Conservation (phyloP, 192 early-diverging fungal genomes). For the Lunasporangiospora selenospora region DNA sequence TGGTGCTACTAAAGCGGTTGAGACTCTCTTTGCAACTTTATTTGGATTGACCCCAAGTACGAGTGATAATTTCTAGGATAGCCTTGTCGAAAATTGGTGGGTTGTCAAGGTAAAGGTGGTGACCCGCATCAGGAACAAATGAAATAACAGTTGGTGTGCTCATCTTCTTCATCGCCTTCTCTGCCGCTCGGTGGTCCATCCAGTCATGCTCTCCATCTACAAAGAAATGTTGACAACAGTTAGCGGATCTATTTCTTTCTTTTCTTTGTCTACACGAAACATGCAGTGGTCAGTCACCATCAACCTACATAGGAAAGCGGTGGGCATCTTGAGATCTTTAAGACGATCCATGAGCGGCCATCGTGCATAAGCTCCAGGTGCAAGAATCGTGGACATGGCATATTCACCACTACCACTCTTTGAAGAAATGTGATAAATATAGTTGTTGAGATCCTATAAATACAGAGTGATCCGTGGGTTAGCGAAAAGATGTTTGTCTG, state of each 20-base stretch:
- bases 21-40: background rate
- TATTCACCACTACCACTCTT: conserved; percentile 84
- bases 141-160: conserved; percentile 55
- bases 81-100: conserved; percentile 72
- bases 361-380: conserved; percentile 85
- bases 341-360: conserved; percentile 76
- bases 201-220: conserved; percentile 83
- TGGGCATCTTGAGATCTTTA: conserved; percentile 69
- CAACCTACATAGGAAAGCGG: conserved; percentile 68
- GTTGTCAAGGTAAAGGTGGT: conserved; percentile 91
- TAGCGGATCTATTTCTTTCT: background rate
- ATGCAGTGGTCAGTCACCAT: no score
- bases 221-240: background rate
- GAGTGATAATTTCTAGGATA: conserved; percentile 49
- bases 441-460: conserved; percentile 72
- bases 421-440: conserved; percentile 82
- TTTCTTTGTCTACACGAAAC: conserved; percentile 31
- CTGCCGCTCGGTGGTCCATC: conserved; percentile 85
- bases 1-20: no score
- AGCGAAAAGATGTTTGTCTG: background rate
- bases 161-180: conserved; percentile 65
- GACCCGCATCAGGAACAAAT: conserved; percentile 68
- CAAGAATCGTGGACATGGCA: conserved; percentile 75
- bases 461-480: no score
- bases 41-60: conserved; percentile 50